Base-by-base conservation (phyloP, 2,329 filamentous ascomycete species). In the Whalleya microplaca region DNA sequence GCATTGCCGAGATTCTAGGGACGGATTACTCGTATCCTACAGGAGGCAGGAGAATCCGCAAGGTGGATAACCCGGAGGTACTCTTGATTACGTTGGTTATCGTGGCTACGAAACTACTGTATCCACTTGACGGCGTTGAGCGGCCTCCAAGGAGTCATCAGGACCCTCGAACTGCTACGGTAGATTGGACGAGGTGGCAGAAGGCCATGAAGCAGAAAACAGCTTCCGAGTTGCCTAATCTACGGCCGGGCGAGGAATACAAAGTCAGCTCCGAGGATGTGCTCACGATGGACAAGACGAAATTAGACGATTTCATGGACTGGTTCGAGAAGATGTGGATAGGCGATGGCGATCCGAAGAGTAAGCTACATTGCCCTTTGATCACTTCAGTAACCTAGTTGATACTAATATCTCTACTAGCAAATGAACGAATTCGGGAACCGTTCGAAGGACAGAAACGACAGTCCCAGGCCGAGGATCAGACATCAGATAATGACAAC, bases 121-220 rank as follows among this genome's bases (percentile, higher is more conserved):
- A 91, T 65, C 91, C 94, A 0, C 85, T 96, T 44, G 85, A 91
- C 66, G 76, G 77, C 20, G 66, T 80, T 12, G 71, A 78, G 50
- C 77, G 87, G 42, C 76, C 78, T 7, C 63, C 82, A 80, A 7
- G 72, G 69, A 37, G 78, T 77, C 62, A 75, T 14, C 74, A 76
- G 9, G 87, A 91, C 55, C 82, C 86, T 1, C 78, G 84, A 14
- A 77, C 78, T 2, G 73, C 86, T n/a, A 72, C 73, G 19, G 77
- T 97, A 53, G 78, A 94, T 68, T 98, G 94, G 94, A 61, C 73
- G 0, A 73, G 73, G 27, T 98, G 94, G 94, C 75, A 77, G 45
- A 71, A 76, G 2, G 73, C 77, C 19, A 83, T 84, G 66, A 68
- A 71, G 37, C 66, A 75, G 27, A 48, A 63, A 9, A 60, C 63